Conservation (phyloP, 1,139 yeast species). For the Yamadazyma aaseri region DNA sequence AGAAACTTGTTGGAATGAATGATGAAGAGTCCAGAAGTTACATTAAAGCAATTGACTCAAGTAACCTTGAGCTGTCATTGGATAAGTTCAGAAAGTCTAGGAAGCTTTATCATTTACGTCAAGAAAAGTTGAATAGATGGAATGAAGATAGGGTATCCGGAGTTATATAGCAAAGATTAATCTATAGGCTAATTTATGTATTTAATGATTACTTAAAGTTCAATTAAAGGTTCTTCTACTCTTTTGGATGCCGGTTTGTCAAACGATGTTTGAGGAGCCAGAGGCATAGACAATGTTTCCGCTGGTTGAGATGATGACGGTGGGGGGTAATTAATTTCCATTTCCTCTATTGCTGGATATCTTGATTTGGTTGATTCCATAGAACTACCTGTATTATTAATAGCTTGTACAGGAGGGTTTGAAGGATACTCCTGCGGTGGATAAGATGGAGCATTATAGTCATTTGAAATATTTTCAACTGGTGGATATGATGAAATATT, state of each 20-base stretch:
- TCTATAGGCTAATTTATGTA: background rate
- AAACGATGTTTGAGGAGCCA: slow-evolving; percentile 5
- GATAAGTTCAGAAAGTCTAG: slow-evolving; percentile 45
- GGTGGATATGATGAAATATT: slow-evolving; percentile 13
- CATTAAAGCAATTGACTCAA: slow-evolving; percentile 12
- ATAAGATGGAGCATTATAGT: slow-evolving; percentile 1
- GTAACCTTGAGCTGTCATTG: slow-evolving; percentile 31
- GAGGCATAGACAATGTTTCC: slow-evolving; percentile 9
- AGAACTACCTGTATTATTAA: slow-evolving; percentile 11
- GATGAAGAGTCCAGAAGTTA: slow-evolving; percentile 24
- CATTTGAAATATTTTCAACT: slow-evolving; percentile 4
- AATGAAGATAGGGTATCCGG: slow-evolving; percentile 69
- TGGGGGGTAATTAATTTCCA: slow-evolving; percentile 7
- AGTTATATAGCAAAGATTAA: slow-evolving; percentile 18
- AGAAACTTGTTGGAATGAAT: slow-evolving; percentile 23
- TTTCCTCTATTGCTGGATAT: slow-evolving; percentile 17
- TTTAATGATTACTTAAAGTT: slow-evolving; percentile 19
- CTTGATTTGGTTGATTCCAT: slow-evolving; percentile 14
- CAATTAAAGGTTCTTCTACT: slow-evolving; percentile 37
- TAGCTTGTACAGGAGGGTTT: slow-evolving; percentile 1
- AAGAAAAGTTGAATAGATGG: slow-evolving; percentile 61
- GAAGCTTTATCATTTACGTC: slow-evolving; percentile 50
- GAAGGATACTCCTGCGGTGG: slow-evolving; percentile 2
- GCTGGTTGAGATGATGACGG: slow-evolving; percentile 1
- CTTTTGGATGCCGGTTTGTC: slow-evolving; percentile 8